Base-by-base conservation (phyloP, 2,329 filamentous ascomycete genomes). In the Trichoderma afroharzianum region DNA sequence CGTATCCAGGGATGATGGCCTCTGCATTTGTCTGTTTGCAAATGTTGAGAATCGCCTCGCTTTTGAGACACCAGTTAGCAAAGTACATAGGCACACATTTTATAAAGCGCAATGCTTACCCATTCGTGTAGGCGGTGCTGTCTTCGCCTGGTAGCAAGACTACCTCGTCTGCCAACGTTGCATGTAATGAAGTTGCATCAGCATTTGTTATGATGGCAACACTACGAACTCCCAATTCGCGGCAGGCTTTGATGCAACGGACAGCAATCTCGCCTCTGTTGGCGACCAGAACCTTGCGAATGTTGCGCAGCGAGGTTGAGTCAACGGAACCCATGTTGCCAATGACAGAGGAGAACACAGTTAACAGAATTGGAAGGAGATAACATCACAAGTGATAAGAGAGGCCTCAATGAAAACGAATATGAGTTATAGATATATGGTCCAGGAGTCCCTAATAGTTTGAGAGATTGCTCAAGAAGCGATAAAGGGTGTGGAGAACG, bases 201-300 rank as follows among this genome's bases (percentile, higher is more conserved):
- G 47, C 47, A 53, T 53, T 53, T 53, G 47, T 53, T 14, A 53
- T 53, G 21, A 53, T 53, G 6, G 47, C 47, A 24, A 53, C 47
- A 24, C 47, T 53, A 3, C 11, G 6, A n/a, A 55, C 28, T 55
- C 63, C 39, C 43, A 50, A 47, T 3, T 66, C 39, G 43, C 63
- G 57, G 18, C 57, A 59, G 12, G 63, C 43, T 39, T 66, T 66
- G 43, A 90, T 88, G 50, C 94, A 91, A 71, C 92, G 88, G 80
- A 93, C 82, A 26, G 92, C 92, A 74, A 93, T 93, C 77, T 93
- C 91, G 73, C 91, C 92, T 74, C 92, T 85, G 77, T 94, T 94
- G 11, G 92, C 92, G 74, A 94, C 92, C 28, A 66, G n/a, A 9
- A 59, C 57, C n/a, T 33, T 59, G 57, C 30, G 57, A 59, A 59